Base-by-base conservation (phyloP, 2,329 filamentous ascomycete genomes). In the Colletotrichum sp. region DNA sequence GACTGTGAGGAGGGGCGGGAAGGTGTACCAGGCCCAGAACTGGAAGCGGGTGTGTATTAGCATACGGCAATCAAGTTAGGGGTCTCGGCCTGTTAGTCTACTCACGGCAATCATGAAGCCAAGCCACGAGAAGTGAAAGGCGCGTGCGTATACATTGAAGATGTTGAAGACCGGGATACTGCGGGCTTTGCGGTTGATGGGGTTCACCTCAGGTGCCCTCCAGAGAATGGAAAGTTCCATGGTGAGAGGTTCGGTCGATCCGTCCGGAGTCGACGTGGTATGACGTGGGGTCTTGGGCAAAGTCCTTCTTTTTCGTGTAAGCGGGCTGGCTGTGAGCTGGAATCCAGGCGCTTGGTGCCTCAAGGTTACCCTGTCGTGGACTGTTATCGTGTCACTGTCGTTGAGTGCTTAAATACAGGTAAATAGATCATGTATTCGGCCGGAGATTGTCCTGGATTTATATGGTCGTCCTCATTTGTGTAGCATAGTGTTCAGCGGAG, bases 21-120 rank as follows among this genome's bases (percentile, higher is more conserved):
- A 98, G 3, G 96, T 94, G 87, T 98, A 98, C 94, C 94, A 98
- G 13, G 95, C 96, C 90, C 95, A 95, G 85, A 98, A 98, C 9
- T 78, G 26, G 13, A 21, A 3, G 24, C 18, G 12, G 26, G 21
- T 1, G 92, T n/a, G 26, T 26, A 26, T 26, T 26, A 26, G 26
- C 26, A 26, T 26, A 26, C 24, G 24, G 24, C 24, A 26, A 43
- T 32, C 9, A 30, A 30, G 57, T 21, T 13, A 9, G 16, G 18
- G 43, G 16, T 30, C 8, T 30, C 48, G 32, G 32, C 32, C 32
- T 2, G 32, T 34, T 2, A 34, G 32, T 34, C 32, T 30, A 85
- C 92, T 90, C 85, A 94, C 94, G 21, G 95, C 94, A 69, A 96
- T 91, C 90, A 97, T 93, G 84, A 97, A 97, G 3, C 95, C 95